Evolutionary conservation across 2,329 filamentous ascomycete genomes (phyloP).

Genomic region (Fusarium euwallaceae): DNA sequence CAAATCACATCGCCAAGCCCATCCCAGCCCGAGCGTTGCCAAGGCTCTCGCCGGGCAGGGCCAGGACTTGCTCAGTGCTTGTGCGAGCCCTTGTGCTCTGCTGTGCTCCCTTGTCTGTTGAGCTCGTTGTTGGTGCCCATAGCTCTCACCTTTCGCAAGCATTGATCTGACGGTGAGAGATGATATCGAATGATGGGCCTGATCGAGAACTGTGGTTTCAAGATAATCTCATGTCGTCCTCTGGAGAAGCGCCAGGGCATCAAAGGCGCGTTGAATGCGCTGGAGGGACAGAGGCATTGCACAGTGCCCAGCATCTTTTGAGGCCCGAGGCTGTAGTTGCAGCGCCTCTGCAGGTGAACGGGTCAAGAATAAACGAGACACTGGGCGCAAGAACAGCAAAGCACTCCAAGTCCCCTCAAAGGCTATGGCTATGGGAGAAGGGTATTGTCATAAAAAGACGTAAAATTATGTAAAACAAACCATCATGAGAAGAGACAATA

Average conservation of each 20-base stretch:
- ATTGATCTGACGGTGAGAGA: slow-evolving; percentile 31
- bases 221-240: slow-evolving; percentile 34
- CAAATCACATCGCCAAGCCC: slow-evolving; percentile 37
- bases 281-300: not conserved
- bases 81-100: slow-evolving; percentile 23
- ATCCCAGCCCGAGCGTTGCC: slow-evolving; percentile 39
- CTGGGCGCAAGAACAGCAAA: not conserved
- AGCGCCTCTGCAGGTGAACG: not conserved
- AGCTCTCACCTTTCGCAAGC: slow-evolving; percentile 17
- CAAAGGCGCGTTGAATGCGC: not conserved
- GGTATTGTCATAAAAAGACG: not conserved
- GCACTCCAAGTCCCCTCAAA: not conserved
- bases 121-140: slow-evolving; percentile 18
- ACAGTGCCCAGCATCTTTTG: not conserved
- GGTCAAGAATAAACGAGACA: not conserved
- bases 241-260: slow-evolving; percentile 11
- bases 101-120: slow-evolving; percentile 19
- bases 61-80: slow-evolving; percentile 36
- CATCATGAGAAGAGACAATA: not conserved
- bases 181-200: slow-evolving; percentile 36
- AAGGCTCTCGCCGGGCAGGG: slow-evolving; percentile 32
- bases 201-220: slow-evolving; percentile 28
- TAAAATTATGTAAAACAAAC: not conserved
- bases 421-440: not conserved
- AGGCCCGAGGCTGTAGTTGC: not conserved